These are phyloP conservation scores for Emmonsiellopsis sp. DNA, from an alignment of 2,329 filamentous ascomycete species.

Conservation along the genomic window DNA sequence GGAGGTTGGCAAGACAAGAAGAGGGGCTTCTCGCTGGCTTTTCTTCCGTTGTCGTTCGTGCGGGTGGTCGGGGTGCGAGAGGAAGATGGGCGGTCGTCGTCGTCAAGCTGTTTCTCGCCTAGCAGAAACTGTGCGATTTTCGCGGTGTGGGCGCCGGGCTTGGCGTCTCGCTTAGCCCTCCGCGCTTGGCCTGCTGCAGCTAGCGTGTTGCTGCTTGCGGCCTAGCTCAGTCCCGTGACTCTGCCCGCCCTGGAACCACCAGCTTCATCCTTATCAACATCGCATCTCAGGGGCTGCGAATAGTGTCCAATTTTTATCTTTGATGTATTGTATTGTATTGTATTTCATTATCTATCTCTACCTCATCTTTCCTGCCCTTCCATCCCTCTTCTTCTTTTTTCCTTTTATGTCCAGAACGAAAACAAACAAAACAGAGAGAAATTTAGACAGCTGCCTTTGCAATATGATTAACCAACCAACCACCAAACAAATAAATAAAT, in stretches of 20 bases:
- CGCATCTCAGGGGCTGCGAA: background rate
- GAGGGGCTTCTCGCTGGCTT: constrained; percentile 9
- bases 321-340: too few relatives aligned
- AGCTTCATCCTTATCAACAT: background rate
- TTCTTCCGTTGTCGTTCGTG: constrained; percentile 11
- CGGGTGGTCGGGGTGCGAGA: constrained; percentile 5
- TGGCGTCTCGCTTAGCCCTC: constrained; percentile 6
- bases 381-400: too few relatives aligned
- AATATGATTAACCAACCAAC: too few relatives aligned
- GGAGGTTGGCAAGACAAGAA: constrained; percentile 6
- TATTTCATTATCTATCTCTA: too few relatives aligned
- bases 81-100: constrained; percentile 6
- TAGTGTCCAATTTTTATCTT: background rate
- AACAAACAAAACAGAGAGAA: too few relatives aligned
- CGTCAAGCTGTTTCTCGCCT: constrained; percentile 1
- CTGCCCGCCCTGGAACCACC: background rate
- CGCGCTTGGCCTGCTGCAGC: background rate
- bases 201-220: background rate
- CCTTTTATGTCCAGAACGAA: too few relatives aligned
- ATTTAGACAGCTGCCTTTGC: too few relatives aligned
- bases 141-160: constrained; percentile 6
- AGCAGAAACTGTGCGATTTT: constrained; percentile 4
- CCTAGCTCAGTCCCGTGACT: background rate
- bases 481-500: too few relatives aligned
- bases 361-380: too few relatives aligned